Conservation (phyloP, 1,139 yeast genomes). For the Pichia inconspicua region DNA sequence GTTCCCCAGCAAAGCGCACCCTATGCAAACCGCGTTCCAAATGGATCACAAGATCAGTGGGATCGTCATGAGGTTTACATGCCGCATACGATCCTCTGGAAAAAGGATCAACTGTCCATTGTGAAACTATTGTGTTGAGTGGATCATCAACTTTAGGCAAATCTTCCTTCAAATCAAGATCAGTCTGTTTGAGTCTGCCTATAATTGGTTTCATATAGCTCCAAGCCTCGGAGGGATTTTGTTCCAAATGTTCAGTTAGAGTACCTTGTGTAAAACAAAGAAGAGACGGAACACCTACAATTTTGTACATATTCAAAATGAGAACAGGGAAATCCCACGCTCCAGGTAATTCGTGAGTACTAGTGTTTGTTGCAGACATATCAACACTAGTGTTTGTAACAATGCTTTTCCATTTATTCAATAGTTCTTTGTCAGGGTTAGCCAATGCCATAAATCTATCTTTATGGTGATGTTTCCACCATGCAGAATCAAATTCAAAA, state of each 20-base stretch:
- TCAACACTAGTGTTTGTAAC: not conserved
- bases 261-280: constrained; percentile 63
- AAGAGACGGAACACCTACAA: constrained; percentile 40
- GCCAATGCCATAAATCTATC: constrained; percentile 50
- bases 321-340: constrained; percentile 47
- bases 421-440: constrained; percentile 23
- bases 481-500: constrained; percentile 57
- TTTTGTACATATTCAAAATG: constrained; percentile 37
- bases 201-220: constrained; percentile 37
- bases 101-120: constrained; percentile 67
- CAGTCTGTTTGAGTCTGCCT: constrained; percentile 18
- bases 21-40: constrained; percentile 42
- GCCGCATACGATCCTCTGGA: constrained; percentile 74
- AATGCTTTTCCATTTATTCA: constrained; percentile 1
- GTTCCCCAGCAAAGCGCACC: constrained; percentile 82
- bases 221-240: constrained; percentile 35
- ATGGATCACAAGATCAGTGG: constrained; percentile 47
- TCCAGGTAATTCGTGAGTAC: constrained; percentile 17
- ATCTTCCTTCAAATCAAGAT: not conserved
- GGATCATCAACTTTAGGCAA: constrained; percentile 30
- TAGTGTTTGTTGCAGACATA: not conserved
- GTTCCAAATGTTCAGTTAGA: constrained; percentile 47
- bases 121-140: constrained; percentile 43
- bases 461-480: constrained; percentile 47
- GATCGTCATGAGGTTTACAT: constrained; percentile 59